Evolutionary conservation across 208 protist species (phyloP), one percentile per base, ranked within the genome.

Genomic region (Trypanosoma avium): DNA sequence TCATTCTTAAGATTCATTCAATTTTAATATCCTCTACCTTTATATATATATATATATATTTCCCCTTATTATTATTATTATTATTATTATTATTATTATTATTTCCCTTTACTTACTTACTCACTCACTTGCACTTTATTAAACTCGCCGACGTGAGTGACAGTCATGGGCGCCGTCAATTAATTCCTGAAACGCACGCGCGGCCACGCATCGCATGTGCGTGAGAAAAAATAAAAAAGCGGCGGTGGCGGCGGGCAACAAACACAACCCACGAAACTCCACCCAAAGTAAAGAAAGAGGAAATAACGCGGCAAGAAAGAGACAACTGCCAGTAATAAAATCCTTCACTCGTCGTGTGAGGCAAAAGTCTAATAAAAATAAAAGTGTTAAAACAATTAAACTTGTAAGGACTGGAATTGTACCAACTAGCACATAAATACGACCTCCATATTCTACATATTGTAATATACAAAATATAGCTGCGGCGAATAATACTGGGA

Each of bases 361-460:
- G 32, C 64, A 74, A 57, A 81, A 94, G 58, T 90, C 84, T 0
- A 91, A 62, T 21, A 89, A 46, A 45, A 90, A 91, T 21, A 91
- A 71, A 4, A 88, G 53, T 6, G 77, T 67, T 21, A 94, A 58
- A 6, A 91, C 72, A 15, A 53, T 60, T 43, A 91, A 70, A 64
- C 73, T 84, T 1, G 84, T 72, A 22, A 82, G 61, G 3, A 84
- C 70, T 12, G 88, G 88, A 7, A 91, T 72, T 7, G 69, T 70
- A 21, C 81, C 82, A 9, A 91, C 27, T 3, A 93, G 13, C 22
- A 89, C 61, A 58, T 84, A 90, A 21, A 82, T 61, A 35, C 77
- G 81, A 40, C 75, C 77, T 42, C 82, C 76, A 56, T 83, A 73
- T 55, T 91, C 67, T 13, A 88, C 73, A 63, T 90, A 91, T 54